Conservation (phyloP, 148 eudicot genomes). For the Silene latifolia region DNA sequence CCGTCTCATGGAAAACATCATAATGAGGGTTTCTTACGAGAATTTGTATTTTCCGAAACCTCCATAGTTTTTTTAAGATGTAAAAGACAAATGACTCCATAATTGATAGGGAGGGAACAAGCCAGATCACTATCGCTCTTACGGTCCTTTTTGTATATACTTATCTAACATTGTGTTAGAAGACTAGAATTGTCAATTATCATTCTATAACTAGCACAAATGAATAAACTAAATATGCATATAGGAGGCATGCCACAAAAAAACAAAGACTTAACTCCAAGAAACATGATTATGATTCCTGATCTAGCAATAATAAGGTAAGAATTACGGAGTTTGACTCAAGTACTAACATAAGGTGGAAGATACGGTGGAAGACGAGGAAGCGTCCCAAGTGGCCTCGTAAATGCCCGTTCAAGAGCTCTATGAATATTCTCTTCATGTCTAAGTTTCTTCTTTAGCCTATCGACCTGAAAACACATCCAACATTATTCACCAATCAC, state of each 20-base stretch:
- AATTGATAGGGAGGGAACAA: slow-evolving; percentile 2
- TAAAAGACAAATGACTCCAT: neutral
- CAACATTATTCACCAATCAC: neutral
- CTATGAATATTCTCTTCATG: slow-evolving; percentile 79
- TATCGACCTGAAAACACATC: slow-evolving; percentile 52
- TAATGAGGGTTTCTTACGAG: neutral
- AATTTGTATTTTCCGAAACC: neutral
- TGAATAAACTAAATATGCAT: neutral
- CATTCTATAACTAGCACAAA: neutral
- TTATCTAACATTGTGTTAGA: neutral
- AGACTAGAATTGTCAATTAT: neutral
- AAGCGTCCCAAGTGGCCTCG: slow-evolving; percentile 68
- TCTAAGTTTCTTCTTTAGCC: slow-evolving; percentile 65
- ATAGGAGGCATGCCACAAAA: neutral
- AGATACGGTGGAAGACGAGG: slow-evolving; percentile 87
- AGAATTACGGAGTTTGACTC: neutral
- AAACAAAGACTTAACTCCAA: neutral
- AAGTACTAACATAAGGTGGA: slow-evolving; percentile 56
- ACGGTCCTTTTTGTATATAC: neutral
- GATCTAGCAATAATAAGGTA: neutral
- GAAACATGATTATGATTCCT: neutral
- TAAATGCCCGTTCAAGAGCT: slow-evolving; percentile 74
- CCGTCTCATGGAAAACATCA: too few relatives aligned
- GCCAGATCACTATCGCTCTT: neutral
- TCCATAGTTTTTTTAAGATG: neutral